Evolutionary conservation across 768 basidiomycete genomes (phyloP).

Genomic region (Tulasnella sp.): DNA sequence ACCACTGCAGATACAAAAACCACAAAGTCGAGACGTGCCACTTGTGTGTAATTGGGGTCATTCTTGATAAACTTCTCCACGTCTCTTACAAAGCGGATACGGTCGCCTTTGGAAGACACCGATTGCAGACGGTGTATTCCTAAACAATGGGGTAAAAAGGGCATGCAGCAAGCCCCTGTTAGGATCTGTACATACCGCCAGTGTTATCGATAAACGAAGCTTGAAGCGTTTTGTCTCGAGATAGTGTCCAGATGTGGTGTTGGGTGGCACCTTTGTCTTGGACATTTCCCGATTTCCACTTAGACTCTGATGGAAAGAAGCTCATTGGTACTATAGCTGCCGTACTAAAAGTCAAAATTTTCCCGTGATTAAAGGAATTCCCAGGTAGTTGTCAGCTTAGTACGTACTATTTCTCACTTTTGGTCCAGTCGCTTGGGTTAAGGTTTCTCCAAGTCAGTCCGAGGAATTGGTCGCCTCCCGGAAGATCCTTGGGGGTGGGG

Average conservation of each 20-base stretch:
- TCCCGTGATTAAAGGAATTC: neutral
- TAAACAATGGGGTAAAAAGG: neutral
- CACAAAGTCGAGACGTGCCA: neutral
- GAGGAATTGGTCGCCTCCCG: neutral
- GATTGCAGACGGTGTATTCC: neutral
- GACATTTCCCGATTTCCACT: neutral
- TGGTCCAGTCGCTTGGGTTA: neutral
- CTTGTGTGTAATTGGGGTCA: conserved; percentile 5
- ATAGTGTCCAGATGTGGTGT: neutral
- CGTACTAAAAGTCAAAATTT: neutral
- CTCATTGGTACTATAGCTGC: neutral
- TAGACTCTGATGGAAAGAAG: neutral
- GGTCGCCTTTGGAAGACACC: neutral
- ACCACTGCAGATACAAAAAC: neutral
- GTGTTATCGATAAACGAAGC: neutral
- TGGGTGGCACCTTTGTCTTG: conserved; percentile 8
- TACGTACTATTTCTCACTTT: conserved; percentile 1
- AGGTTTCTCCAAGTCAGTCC: conserved; percentile 5
- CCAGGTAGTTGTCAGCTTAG: neutral
- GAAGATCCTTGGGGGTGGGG: neutral
- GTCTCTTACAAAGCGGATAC: neutral
- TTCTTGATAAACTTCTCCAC: neutral
- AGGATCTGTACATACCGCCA: neutral
- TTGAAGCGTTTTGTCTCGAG: neutral
- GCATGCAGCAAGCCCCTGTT: neutral